phyloP scores from a whole-genome alignment of 441 rosid species.

The Raphanus hybrid region DNA sequence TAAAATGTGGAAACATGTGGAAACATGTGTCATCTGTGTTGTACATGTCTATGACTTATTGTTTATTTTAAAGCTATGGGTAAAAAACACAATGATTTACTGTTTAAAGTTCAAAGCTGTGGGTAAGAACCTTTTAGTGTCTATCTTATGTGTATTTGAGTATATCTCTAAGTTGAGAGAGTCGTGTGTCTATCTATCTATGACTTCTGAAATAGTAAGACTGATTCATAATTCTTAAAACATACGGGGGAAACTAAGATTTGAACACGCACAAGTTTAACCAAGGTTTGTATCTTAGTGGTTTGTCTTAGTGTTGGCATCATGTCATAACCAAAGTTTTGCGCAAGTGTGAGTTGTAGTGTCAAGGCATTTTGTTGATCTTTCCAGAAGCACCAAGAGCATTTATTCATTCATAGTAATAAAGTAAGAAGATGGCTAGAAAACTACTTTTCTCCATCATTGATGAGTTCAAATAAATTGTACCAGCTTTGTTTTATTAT shows the following conservation, averaged over 20 bases:
- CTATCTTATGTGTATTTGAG: conserved; percentile 12
- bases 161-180: conserved; percentile 26
- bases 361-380: not conserved
- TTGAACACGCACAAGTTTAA: not conserved
- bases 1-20: conserved; percentile 39
- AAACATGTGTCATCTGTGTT: conserved; percentile 16
- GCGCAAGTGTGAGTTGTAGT: conserved; percentile 3
- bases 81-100: too few relatives aligned
- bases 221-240: not conserved
- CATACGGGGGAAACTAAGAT: not conserved
- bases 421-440: not conserved
- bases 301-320: not conserved
- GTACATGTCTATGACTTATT: not conserved
- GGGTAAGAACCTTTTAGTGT: conserved; percentile 1
- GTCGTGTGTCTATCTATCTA: conserved; percentile 27
- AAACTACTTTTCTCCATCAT: conserved; percentile 15
- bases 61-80: too few relatives aligned
- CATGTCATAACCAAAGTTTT: not conserved
- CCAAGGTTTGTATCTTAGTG: not conserved
- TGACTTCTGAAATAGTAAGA: not conserved
- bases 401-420: not conserved
- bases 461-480: conserved; percentile 1
- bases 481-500: not conserved
- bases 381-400: not conserved
- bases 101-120: not conserved